Conservation (phyloP, 495 filamentous ascomycete genomes). For the Penicillium silybi region DNA sequence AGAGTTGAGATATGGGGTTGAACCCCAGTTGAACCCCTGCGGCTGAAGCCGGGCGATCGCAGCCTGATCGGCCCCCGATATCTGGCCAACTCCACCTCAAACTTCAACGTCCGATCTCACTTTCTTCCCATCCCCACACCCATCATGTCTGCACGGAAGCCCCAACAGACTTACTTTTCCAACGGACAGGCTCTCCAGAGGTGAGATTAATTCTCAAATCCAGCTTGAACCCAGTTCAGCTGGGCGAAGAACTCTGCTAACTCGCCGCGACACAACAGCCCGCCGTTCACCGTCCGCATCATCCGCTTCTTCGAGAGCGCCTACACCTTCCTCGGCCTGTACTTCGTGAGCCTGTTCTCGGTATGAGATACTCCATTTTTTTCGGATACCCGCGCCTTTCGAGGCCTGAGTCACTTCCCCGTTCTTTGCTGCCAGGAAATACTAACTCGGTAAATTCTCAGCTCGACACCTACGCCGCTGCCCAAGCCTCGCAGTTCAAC, state of each 20-base stretch:
- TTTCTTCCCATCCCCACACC: background rate
- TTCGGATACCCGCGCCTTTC: background rate
- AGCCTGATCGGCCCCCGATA: constrained; percentile 3
- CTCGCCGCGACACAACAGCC: constrained; percentile 28
- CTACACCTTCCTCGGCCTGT: constrained; percentile 43
- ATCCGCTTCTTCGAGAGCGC: constrained; percentile 40
- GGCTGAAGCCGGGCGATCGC: background rate
- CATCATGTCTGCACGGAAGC: constrained; percentile 32
- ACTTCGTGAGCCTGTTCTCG: constrained; percentile 42
- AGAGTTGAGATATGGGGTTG: no score
- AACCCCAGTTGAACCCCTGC: no score
- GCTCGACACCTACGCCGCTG: constrained; percentile 64
- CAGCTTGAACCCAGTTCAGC: background rate
- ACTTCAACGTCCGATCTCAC: constrained; percentile 1
- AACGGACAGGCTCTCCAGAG: constrained; percentile 34
- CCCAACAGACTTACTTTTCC: constrained; percentile 30
- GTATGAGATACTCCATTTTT: constrained; percentile 18
- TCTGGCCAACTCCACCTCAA: constrained; percentile 11
- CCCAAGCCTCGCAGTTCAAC: constrained; percentile 62
- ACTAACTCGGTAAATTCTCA: constrained; percentile 27
- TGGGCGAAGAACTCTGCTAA: constrained; percentile 14
- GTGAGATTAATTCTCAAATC: constrained; percentile 21
- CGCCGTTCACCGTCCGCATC: constrained; percentile 42
- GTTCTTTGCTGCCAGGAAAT: background rate
- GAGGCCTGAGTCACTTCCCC: background rate